Base-by-base conservation (phyloP, 345 rosid species). In the Boechera stricta region DNA sequence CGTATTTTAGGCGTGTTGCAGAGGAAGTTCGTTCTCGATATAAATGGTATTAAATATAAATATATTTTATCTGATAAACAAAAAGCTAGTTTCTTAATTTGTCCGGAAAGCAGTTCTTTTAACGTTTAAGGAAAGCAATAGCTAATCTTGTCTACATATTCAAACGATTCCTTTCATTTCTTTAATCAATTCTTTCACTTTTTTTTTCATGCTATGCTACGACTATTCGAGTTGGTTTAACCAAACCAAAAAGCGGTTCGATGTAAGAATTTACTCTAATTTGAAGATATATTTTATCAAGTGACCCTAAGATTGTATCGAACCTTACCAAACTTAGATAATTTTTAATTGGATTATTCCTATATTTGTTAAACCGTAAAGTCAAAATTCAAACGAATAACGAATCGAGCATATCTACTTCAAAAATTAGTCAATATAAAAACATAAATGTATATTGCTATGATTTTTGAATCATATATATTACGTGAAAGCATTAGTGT, bases 81-180 rank as follows among this genome's bases (percentile, higher is more conserved):
- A 13, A 47, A 21, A 10, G 4, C 18, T 32, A 8, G 64, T 71
- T 53, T 64, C 52, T 70, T 55, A 44, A 41, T 68, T 7, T 54
- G 54, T 44, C 56, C 13, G 9, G 42, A 13, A 54, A 13, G 2
- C 64, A 1, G 6, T 39, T 64, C 7, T 41, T 56, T 7, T 64
- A 39, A 71, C 77, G 72, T 77, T 64, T 71, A 77, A 77, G 62
- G 77, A 57, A 78, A 78, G 81, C 77, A 72, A 78, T 15, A 18
- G 45, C 41, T 64, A 21, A 56, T 51, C 66, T 41, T 51, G 8
- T 26, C 61, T 69, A 36, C 32, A 32, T 8, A 39, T 16, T 21
- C 16, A 24, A 72, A 62, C 13, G 66, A 45, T 70, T 69, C 53
- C 13, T 13, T 39, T 48, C 16, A 31, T 10, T 49, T 38, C 28